phyloP scores from a whole-genome alignment of 345 rosid genomes.

The Cardamine occulta region DNA sequence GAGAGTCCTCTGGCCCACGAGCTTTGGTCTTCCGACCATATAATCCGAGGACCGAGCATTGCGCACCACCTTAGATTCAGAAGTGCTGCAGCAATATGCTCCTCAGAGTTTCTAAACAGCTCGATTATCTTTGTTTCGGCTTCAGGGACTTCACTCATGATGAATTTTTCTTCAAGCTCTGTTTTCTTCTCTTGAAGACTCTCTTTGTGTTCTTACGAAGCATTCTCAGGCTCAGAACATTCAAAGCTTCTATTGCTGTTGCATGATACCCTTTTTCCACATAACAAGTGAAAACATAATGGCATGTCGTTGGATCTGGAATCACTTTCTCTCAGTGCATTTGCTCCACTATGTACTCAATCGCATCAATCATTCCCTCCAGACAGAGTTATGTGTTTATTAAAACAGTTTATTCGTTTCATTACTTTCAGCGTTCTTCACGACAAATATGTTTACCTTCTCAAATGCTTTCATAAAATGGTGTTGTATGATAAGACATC shows the following conservation, averaged over 20 bases:
- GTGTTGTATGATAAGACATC: conserved; percentile 70
- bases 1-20: conserved; percentile 60
- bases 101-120: conserved; percentile 48
- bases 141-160: conserved; percentile 62
- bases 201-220: conserved; percentile 49
- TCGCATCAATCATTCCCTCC: conserved; percentile 68
- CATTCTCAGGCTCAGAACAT: conserved; percentile 73
- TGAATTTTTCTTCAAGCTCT: conserved; percentile 57
- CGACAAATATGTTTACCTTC: conserved; percentile 49
- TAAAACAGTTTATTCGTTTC: background rate
- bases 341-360: conserved; percentile 63
- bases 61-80: conserved; percentile 83
- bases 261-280: conserved; percentile 46
- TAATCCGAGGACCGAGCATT: conserved; percentile 51
- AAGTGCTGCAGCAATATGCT: conserved; percentile 55
- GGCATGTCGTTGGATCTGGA: conserved; percentile 81
- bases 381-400: background rate
- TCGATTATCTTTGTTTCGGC: conserved; percentile 56
- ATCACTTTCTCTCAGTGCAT: conserved; percentile 60
- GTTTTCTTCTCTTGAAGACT: conserved; percentile 49
- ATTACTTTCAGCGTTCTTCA: background rate
- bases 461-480: conserved; percentile 57
- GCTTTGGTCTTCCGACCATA: conserved; percentile 72
- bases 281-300: conserved; percentile 57
- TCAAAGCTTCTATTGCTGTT: conserved; percentile 75